Evolutionary conservation across 1,139 yeast genomes (phyloP).

Genomic region (Suzukiozyma palmioleophila): DNA sequence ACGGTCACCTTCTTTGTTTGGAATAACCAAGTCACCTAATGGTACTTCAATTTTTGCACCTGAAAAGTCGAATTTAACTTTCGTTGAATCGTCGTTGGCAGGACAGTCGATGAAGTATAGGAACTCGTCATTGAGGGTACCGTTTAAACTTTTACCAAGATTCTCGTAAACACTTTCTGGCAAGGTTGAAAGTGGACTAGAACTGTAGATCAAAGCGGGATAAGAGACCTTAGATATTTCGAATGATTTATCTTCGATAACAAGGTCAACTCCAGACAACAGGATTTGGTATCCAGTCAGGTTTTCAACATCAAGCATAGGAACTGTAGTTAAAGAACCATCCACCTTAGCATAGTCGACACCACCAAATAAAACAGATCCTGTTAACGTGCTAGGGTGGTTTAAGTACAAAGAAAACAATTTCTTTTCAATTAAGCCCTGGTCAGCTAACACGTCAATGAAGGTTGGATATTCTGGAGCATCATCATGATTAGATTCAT

Average conservation of each 20-base stretch:
- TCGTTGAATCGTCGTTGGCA: constrained; percentile 5
- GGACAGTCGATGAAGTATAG: constrained; percentile 18
- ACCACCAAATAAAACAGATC: constrained; percentile 55
- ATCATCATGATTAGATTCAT: too few species aligned
- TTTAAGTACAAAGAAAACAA: constrained; percentile 54
- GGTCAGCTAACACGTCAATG: constrained; percentile 22
- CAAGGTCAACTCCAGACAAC: constrained; percentile 3
- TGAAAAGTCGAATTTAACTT: constrained; percentile 26
- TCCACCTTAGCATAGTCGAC: constrained; percentile 48
- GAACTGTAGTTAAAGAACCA: constrained; percentile 37
- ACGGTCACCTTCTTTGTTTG: neutral
- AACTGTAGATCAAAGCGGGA: constrained; percentile 16
- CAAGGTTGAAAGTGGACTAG: constrained; percentile 57
- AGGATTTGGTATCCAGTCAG: neutral
- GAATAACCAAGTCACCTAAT: constrained; percentile 14
- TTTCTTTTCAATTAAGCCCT: constrained; percentile 46
- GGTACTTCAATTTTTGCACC: constrained; percentile 27
- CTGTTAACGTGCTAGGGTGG: constrained; percentile 23
- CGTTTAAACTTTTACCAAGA: constrained; percentile 33
- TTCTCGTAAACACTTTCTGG: constrained; percentile 37
- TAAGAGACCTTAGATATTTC: neutral
- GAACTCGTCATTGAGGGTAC: constrained; percentile 5
- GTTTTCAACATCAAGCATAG: constrained; percentile 9
- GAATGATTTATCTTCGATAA: neutral
- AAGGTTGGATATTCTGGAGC: constrained; percentile 7